Evolutionary conservation across 192 early-diverging fungal species (phyloP).

Genomic region (Gigaspora rosea): DNA sequence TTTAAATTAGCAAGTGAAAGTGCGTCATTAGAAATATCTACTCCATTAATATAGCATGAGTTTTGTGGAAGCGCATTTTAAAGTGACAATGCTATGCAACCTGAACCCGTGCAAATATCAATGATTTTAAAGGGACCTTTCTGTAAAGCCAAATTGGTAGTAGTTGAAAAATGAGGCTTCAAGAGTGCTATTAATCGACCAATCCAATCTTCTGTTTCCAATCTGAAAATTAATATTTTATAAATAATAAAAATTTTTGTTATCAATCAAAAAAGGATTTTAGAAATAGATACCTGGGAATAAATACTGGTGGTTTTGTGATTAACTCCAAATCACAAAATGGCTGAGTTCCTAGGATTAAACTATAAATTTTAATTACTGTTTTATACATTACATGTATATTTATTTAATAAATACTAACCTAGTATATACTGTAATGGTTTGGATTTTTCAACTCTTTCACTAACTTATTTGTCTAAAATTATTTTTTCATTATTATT

Average conservation of each 20-base stretch:
- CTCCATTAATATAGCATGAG: conserved; percentile 53
- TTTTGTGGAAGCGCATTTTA: conserved; percentile 54
- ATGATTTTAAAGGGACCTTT: conserved; percentile 61
- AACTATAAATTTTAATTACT: too few relatives aligned
- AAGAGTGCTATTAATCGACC: conserved; percentile 55
- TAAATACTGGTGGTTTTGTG: conserved; percentile 74
- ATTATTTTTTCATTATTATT: conserved; percentile 33
- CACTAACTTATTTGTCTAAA: conserved; percentile 47
- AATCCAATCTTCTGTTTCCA: conserved; percentile 98
- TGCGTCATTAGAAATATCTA: conserved; percentile 69
- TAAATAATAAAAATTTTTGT: neutral
- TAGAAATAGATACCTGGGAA: conserved; percentile 64
- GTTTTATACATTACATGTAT: neutral
- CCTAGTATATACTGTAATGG: conserved; percentile 86
- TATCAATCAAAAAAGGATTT: neutral
- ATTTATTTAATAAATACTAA: neutral
- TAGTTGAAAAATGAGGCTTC: conserved; percentile 25
- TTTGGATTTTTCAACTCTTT: conserved; percentile 66
- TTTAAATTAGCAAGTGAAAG: conserved; percentile 64
- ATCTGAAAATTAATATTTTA: conserved; percentile 42
- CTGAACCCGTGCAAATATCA: conserved; percentile 87
- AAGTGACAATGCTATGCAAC: conserved; percentile 78
- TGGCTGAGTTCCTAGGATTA: conserved; percentile 66
- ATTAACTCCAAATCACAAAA: conserved; percentile 78
- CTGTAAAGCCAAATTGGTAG: neutral